Percentiles rank a stretch among this genome's conserved stretches.
phyloP scores from a whole-genome alignment of 768 basidiomycete species.

The Mrakia gelida region DNA sequence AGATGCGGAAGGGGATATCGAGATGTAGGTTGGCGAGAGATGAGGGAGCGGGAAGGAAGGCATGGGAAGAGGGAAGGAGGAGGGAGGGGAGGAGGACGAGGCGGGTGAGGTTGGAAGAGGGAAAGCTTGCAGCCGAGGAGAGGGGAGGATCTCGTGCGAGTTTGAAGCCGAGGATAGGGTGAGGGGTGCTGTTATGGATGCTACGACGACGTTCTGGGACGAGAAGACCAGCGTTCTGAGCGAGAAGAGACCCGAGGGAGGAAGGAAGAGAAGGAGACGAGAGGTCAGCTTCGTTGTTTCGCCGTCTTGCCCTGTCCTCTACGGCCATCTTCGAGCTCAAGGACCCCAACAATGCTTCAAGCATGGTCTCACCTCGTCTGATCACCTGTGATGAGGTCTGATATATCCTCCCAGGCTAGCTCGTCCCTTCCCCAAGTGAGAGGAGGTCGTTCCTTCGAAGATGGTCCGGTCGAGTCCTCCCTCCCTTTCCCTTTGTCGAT shows the following conservation, averaged over 20 bases:
- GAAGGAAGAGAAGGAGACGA: not conserved
- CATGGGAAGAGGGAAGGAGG: constrained; percentile 7
- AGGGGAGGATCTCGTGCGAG: not conserved
- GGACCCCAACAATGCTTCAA: not conserved
- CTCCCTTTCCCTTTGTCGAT: constrained; percentile 16
- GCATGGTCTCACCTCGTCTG: not conserved
- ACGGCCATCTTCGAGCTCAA: not conserved
- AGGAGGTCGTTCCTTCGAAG: not conserved
- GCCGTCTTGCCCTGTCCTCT: not conserved
- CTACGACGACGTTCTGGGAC: not conserved
- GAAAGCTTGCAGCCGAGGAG: constrained; percentile 1
- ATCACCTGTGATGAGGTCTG: not conserved
- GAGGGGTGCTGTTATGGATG: not conserved
- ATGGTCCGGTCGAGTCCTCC: not conserved
- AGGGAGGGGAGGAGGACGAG: not conserved
- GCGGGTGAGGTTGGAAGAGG: not conserved
- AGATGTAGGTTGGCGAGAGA: constrained; percentile 7
- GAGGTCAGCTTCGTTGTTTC: not conserved
- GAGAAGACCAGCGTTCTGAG: constrained; percentile 9
- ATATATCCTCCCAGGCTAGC: constrained; percentile 3
- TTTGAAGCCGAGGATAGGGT: not conserved
- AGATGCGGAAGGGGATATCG: not conserved
- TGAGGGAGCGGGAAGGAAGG: constrained; percentile 8
- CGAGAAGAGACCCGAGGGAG: not conserved
- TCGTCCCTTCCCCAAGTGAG: not conserved